phyloP scores from a whole-genome alignment of 192 early-diverging fungal species.

The Lunasporangiospora selenospora region DNA sequence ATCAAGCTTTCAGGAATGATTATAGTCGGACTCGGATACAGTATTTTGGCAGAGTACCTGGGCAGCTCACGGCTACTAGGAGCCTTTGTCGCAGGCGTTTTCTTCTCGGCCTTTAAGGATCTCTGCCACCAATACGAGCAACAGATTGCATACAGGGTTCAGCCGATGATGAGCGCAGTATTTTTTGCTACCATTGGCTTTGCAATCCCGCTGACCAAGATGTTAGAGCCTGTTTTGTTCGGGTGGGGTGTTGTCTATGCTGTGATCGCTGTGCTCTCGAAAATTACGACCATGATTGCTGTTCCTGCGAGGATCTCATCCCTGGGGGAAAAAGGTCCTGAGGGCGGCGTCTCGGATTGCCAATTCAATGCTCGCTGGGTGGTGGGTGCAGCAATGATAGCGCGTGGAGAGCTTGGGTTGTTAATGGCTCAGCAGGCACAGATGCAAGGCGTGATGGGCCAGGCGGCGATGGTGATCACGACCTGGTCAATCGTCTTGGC shows the following conservation, averaged over 20 bases:
- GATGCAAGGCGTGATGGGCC: conserved; percentile 25
- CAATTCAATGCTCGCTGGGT: conserved; percentile 17
- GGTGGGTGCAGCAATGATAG: conserved; percentile 45
- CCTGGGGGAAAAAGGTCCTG: neutral
- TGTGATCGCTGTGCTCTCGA: conserved; percentile 30
- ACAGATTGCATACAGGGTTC: conserved; percentile 8
- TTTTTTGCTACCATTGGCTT: conserved; percentile 47
- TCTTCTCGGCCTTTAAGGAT: conserved; percentile 18
- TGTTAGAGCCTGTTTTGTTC: conserved; percentile 24
- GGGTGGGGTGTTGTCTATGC: conserved; percentile 38
- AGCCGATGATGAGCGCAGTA: conserved; percentile 24
- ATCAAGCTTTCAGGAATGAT: conserved; percentile 30
- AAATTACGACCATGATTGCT: conserved; percentile 5
- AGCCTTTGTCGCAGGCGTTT: conserved; percentile 41
- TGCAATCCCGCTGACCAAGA: conserved; percentile 26
- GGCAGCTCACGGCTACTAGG: conserved; percentile 44
- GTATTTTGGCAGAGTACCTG: conserved; percentile 41
- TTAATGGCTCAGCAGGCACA: conserved; percentile 39
- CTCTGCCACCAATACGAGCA: neutral
- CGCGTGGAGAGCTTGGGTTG: conserved; percentile 37
- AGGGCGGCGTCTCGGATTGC: neutral
- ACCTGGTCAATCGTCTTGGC: conserved; percentile 36
- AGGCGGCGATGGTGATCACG: conserved; percentile 30
- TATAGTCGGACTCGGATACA: conserved; percentile 16
- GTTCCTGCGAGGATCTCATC: conserved; percentile 7